phyloP scores from a whole-genome alignment of 2,329 filamentous ascomycete species.

The Berkeleyomyces rouxiae region DNA sequence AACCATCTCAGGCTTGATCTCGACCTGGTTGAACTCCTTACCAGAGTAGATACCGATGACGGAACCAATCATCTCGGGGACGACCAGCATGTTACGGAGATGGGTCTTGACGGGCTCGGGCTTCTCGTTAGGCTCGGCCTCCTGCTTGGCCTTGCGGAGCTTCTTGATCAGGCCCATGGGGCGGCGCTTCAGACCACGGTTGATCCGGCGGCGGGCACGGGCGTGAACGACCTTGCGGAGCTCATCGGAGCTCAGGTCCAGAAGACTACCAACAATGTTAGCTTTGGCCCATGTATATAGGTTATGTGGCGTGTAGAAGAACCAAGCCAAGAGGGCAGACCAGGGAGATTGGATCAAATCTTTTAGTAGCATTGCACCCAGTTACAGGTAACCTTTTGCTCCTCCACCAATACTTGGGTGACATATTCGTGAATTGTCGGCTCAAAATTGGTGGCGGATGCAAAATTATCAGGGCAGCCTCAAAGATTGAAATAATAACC shows the following conservation, averaged over 20 bases:
- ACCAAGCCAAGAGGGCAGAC: too few relatives aligned
- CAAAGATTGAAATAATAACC: not conserved
- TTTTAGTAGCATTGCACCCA: too few relatives aligned
- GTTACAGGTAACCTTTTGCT: too few relatives aligned
- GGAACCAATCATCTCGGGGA: slow-evolving; percentile 98
- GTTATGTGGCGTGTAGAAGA: too few relatives aligned
- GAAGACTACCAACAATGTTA: slow-evolving; percentile 47
- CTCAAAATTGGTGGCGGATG: not conserved
- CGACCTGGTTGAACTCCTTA: slow-evolving; percentile 99
- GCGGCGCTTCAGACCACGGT: slow-evolving; percentile 99
- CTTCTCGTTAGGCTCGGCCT: slow-evolving; percentile 99
- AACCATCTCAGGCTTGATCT: slow-evolving; percentile 99
- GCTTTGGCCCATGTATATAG: not conserved
- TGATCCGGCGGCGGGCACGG: slow-evolving; percentile 95
- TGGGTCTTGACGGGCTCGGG: slow-evolving; percentile 98
- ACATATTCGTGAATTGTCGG: not conserved
- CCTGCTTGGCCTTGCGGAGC: slow-evolving; percentile 98
- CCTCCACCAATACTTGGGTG: too few relatives aligned
- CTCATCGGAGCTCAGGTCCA: slow-evolving; percentile 96
- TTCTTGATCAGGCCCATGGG: slow-evolving; percentile 99
- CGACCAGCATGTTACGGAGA: slow-evolving; percentile 98
- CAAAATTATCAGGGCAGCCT: too few relatives aligned
- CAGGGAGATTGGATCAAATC: not conserved
- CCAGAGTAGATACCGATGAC: slow-evolving; percentile 99
- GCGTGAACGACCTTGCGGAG: slow-evolving; percentile 99